Evolutionary conservation across 345 rosid species (phyloP).

Genomic region (Brassica nigra): DNA sequence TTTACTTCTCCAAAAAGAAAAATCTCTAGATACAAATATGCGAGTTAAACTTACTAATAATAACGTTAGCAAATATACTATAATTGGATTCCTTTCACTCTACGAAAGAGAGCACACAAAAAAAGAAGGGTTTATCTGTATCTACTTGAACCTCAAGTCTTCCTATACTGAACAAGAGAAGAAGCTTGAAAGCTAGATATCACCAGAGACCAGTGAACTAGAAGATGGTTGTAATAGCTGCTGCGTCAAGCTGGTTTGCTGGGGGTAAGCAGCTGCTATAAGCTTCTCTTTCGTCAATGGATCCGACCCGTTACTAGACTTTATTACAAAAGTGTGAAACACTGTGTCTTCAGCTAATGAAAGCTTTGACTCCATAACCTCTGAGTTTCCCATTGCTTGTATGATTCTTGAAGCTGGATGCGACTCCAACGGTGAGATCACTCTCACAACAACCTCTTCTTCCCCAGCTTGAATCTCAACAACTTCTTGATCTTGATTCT

Average conservation of each 20-base stretch:
- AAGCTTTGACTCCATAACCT: conserved; percentile 67
- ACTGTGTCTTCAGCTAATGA: conserved; percentile 60
- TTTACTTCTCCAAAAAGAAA: too few species aligned
- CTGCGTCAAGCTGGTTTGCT: conserved; percentile 50
- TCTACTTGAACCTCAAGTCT: conserved; percentile 4
- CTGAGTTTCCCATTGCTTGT: conserved; percentile 72
- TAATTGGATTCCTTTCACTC: conserved; percentile 29
- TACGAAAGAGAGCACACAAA: conserved; percentile 10
- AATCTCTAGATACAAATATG: not conserved
- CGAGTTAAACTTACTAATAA: not conserved
- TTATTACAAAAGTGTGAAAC: conserved; percentile 75
- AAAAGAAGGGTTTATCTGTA: conserved; percentile 19
- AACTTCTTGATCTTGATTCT: conserved; percentile 42
- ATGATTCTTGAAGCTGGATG: conserved; percentile 82
- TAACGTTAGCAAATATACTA: conserved; percentile 19
- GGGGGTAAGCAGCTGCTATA: conserved; percentile 59
- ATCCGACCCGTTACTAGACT: conserved; percentile 62
- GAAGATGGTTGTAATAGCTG: conserved; percentile 55
- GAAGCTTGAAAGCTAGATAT: conserved; percentile 12
- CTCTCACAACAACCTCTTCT: conserved; percentile 70
- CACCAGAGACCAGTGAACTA: conserved; percentile 49
- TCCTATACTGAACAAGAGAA: conserved; percentile 10
- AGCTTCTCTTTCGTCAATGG: conserved; percentile 85
- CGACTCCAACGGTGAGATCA: conserved; percentile 71
- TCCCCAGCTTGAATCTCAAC: conserved; percentile 62